Evolutionary conservation across 495 filamentous ascomycete species (phyloP), one percentile per base, ranked within the genome.

Genomic region (Polyplosphaeria fusca): DNA sequence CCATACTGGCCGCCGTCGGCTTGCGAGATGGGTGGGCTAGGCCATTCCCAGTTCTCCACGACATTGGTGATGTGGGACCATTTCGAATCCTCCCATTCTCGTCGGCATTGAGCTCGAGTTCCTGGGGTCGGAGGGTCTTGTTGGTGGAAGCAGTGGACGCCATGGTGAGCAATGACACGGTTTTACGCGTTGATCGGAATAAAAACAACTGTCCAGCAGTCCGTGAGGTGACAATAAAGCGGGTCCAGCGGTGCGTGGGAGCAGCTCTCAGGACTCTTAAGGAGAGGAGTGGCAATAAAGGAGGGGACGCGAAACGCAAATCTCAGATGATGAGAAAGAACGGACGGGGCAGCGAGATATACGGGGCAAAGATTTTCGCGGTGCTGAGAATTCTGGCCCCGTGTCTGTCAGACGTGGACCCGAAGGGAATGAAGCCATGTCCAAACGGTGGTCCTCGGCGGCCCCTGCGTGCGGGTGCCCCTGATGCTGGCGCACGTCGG

Each of bases 121-220:
- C 62, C 16, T 27, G 27, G 30, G 62, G 57, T 22, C 37, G 28
- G 24, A 61, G 52, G n/a, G 45, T 42, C 18, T 61, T 65, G 38
- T 19, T 52, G 9, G 50, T 55, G 7, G 43, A 28, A 9, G 32
- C 2, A 13, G 35, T 38, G 11, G 50, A 46, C 22, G 48, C 56
- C 48, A 58, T 64, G 32, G n/a, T 60, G 49, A 20, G 18, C 37
- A 9, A 40, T 18, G 43, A 20, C 25, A 23, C 32, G 14, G 1
- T 24, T 44, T n/a, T 5, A 7, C 30, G 19, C 18, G 18, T 45
- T 13, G 47, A 47, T 49, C 12, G 44, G 46, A 47, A n/a, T n/a
- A 20, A 46, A 27, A 12, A 25, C 16, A 47, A 65, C 62, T 65
- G 62, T 45, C 62, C 62, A 61, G 62, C 62, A 65, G 62, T 49